phyloP scores from a whole-genome alignment of 768 basidiomycete genomes.

The Kwoniella heveanensis region DNA sequence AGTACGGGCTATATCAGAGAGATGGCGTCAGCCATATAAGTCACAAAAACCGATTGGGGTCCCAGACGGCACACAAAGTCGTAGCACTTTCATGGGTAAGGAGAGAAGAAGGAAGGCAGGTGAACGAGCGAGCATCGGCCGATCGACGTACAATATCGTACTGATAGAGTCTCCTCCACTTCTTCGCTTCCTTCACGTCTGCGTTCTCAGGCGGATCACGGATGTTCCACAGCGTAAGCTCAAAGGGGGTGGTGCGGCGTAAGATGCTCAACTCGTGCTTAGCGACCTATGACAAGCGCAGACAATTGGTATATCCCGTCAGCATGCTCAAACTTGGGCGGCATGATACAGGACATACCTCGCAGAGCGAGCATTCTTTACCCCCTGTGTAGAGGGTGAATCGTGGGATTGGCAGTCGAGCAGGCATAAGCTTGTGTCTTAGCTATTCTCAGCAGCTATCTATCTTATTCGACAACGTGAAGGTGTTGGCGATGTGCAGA shows the following conservation, averaged over 20 bases:
- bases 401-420: slow-evolving; percentile 39
- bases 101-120: neutral
- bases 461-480: too few species aligned
- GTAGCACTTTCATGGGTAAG: neutral
- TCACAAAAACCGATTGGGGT: too few species aligned
- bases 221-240: slow-evolving; percentile 49
- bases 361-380: slow-evolving; percentile 55
- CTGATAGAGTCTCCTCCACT: slow-evolving; percentile 50
- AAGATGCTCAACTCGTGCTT: slow-evolving; percentile 47
- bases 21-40: too few species aligned
- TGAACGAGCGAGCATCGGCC: too few species aligned
- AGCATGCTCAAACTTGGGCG: too few species aligned
- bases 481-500: too few species aligned
- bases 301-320: too few species aligned
- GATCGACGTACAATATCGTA: slow-evolving; percentile 52
- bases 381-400: slow-evolving; percentile 55
- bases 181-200: slow-evolving; percentile 43
- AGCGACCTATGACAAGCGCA: slow-evolving; percentile 34
- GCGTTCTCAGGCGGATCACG: slow-evolving; percentile 44
- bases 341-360: slow-evolving; percentile 44
- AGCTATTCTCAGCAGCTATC: too few species aligned
- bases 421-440: slow-evolving; percentile 30
- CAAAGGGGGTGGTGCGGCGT: slow-evolving; percentile 46
- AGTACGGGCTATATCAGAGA: slow-evolving; percentile 46
- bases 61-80: neutral